These are phyloP conservation scores for Corynespora cassiicola DNA, from an alignment of 2,329 filamentous ascomycete species.

Conservation along the genomic window DNA sequence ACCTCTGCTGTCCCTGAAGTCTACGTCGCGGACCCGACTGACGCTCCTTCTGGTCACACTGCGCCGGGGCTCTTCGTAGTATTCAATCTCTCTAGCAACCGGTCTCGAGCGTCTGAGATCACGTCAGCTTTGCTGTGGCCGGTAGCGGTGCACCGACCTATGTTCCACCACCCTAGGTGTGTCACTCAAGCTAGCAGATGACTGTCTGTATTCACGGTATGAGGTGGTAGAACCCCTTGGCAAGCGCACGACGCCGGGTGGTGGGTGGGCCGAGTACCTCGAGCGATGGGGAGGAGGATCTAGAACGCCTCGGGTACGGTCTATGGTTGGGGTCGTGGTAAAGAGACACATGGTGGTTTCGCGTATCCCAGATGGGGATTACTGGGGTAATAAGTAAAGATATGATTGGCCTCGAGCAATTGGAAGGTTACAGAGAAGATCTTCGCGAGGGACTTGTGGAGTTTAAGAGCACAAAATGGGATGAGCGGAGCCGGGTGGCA, in stretches of 20 bases:
- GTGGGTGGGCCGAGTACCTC: constrained; percentile 40
- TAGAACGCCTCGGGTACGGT: constrained; percentile 25
- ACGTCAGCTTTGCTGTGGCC: no score
- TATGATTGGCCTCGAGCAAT: no score
- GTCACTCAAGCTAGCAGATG: constrained; percentile 21
- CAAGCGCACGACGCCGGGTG: constrained; percentile 39
- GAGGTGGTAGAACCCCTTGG: constrained; percentile 30
- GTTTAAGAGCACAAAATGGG: no score
- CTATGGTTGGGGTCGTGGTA: constrained; percentile 33
- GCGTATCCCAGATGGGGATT: no score
- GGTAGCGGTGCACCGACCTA: constrained; percentile 18
- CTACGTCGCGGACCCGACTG: constrained; percentile 22
- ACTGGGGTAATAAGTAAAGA: no score
- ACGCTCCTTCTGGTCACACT: constrained; percentile 27
- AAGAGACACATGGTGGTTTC: constrained; percentile 40
- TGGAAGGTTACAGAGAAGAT: no score
- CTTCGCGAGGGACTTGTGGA: no score
- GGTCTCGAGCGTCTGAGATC: constrained; percentile 21
- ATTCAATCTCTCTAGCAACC: constrained; percentile 26
- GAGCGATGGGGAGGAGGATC: constrained; percentile 39
- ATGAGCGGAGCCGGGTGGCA: no score
- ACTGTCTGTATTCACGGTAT: constrained; percentile 29
- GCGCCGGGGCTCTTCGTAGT: constrained; percentile 34
- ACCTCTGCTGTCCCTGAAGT: constrained; percentile 24
- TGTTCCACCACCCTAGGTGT: constrained; percentile 27